Conservation (phyloP, 2,329 filamentous ascomycete species). For the Paracoccidioides brasiliensis region DNA sequence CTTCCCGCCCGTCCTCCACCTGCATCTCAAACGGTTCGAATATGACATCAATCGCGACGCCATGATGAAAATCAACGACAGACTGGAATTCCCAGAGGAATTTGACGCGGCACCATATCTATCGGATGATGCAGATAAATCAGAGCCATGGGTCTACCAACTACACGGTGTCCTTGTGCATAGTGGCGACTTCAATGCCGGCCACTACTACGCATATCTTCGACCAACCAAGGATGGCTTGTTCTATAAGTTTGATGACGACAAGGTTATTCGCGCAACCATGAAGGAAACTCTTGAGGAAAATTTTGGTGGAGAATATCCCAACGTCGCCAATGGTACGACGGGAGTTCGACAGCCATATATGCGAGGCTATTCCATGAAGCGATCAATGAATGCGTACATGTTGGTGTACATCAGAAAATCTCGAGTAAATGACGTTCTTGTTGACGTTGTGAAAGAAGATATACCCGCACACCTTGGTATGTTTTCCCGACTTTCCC, state of each 20-base stretch:
- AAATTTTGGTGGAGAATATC: slow-evolving; percentile 86
- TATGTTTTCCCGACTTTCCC: slow-evolving; percentile 28
- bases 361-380: slow-evolving; percentile 49
- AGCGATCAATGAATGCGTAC: slow-evolving; percentile 76
- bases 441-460: slow-evolving; percentile 60
- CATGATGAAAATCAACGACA: slow-evolving; percentile 82
- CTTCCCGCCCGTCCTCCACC: slow-evolving; percentile 30
- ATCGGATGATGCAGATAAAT: slow-evolving; percentile 70
- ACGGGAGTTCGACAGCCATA: slow-evolving; percentile 49
- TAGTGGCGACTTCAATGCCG: slow-evolving; percentile 90
- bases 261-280: slow-evolving; percentile 89
- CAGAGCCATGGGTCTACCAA: slow-evolving; percentile 82
- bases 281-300: slow-evolving; percentile 86
- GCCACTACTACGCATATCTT: slow-evolving; percentile 95
- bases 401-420: slow-evolving; percentile 98
- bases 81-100: slow-evolving; percentile 37
- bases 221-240: slow-evolving; percentile 86
- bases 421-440: slow-evolving; percentile 66
- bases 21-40: slow-evolving; percentile 62
- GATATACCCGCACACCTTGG: slow-evolving; percentile 74
- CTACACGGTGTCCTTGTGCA: slow-evolving; percentile 92
- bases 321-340: slow-evolving; percentile 42
- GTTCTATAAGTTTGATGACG: slow-evolving; percentile 96
- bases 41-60: slow-evolving; percentile 93
- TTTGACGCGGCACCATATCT: slow-evolving; percentile 66